phyloP scores from a whole-genome alignment of 495 filamentous ascomycete species.

The Aspergillus panamensis region DNA sequence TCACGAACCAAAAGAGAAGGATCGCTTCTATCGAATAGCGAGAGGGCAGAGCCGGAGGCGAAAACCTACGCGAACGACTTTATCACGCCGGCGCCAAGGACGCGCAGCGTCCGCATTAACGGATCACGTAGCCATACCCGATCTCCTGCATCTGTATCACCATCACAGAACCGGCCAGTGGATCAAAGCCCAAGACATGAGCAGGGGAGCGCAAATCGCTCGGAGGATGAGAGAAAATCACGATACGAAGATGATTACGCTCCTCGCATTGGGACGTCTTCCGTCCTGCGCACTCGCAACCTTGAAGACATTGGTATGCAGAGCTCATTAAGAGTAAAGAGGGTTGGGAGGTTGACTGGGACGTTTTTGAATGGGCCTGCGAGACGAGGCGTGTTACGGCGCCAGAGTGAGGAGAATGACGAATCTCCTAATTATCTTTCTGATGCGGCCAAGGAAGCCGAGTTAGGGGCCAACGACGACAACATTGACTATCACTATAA shows the following conservation, averaged over 20 bases:
- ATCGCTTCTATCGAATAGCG: slow-evolving; percentile 33
- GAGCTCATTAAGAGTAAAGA: slow-evolving; percentile 69
- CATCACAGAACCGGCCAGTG: slow-evolving; percentile 35
- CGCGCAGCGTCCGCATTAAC: slow-evolving; percentile 60
- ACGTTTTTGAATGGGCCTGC: slow-evolving; percentile 73
- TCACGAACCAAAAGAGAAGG: slow-evolving; percentile 36
- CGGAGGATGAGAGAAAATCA: slow-evolving; percentile 44
- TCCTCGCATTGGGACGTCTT: slow-evolving; percentile 49
- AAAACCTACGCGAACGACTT: slow-evolving; percentile 44
- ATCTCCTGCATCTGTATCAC: slow-evolving; percentile 42
- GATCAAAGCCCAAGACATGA: slow-evolving; percentile 35
- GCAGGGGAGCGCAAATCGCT: slow-evolving; percentile 40
- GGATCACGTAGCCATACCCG: slow-evolving; percentile 37
- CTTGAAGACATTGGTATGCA: slow-evolving; percentile 57
- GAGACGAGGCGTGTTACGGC: slow-evolving; percentile 61
- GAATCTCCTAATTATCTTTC: slow-evolving; percentile 32
- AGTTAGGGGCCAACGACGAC: slow-evolving; percentile 24
- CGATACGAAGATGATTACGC: slow-evolving; percentile 41
- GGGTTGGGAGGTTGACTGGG: slow-evolving; percentile 66
- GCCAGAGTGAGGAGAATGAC: slow-evolving; percentile 71
- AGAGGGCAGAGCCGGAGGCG: slow-evolving; percentile 30
- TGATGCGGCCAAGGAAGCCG: slow-evolving; percentile 28
- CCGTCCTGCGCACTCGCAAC: slow-evolving; percentile 45
- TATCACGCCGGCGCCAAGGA: slow-evolving; percentile 63
- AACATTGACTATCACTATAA: slow-evolving; percentile 31